These are phyloP conservation scores for Candida cerambycidarum DNA, from an alignment of 805 yeast species.

Conservation along the genomic window DNA sequence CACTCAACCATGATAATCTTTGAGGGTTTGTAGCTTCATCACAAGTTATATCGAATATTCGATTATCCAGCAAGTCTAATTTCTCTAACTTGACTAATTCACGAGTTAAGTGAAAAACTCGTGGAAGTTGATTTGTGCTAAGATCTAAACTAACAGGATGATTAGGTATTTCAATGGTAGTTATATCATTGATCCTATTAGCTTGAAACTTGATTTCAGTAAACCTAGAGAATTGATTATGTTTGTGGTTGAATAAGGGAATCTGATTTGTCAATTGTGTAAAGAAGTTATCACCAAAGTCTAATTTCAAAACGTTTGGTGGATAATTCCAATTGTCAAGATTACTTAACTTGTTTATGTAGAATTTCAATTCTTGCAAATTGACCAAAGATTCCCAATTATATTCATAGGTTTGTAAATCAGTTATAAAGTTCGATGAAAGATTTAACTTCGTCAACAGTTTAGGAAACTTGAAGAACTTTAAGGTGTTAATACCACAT, in stretches of 20 bases:
- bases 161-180: conserved; percentile 4
- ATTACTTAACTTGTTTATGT: not conserved
- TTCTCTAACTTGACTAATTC: conserved; percentile 1
- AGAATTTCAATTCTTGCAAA: conserved; percentile 20
- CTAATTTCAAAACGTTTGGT: conserved; percentile 20
- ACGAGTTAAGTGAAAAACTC: not conserved
- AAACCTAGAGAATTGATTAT: conserved; percentile 1
- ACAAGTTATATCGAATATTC: not conserved
- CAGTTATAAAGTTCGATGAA: conserved; percentile 22
- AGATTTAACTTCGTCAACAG: conserved; percentile 24
- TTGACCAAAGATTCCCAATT: conserved; percentile 26
- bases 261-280: not conserved
- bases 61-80: not conserved
- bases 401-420: conserved; percentile 22
- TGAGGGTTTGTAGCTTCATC: conserved; percentile 3
- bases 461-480: conserved; percentile 28
- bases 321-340: conserved; percentile 23
- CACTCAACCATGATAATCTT: not conserved
- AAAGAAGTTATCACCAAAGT: conserved; percentile 25
- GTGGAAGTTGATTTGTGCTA: not conserved
- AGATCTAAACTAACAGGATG: not conserved
- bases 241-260: conserved; percentile 5
- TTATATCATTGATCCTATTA: not conserved
- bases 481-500: conserved; percentile 15
- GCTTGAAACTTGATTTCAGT: not conserved